Conservation (phyloP, 306 rosid genomes). For the Quercus cerris region DNA sequence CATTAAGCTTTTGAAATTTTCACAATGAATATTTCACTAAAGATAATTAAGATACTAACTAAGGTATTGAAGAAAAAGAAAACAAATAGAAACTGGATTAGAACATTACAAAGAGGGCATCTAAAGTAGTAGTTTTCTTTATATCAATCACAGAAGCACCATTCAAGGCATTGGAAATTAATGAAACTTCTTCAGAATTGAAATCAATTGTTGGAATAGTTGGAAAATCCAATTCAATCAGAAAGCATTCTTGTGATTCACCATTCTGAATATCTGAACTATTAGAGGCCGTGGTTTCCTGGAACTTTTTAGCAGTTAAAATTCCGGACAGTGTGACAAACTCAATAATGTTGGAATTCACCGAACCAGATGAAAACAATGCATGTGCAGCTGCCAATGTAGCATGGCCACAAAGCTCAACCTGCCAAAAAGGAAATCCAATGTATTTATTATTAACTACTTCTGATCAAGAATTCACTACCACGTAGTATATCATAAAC, state of each 20-base stretch:
- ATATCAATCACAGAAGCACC: conserved; percentile 47
- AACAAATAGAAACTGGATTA: neutral
- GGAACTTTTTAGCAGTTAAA: conserved; percentile 42
- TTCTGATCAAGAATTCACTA: neutral
- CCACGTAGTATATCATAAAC: neutral
- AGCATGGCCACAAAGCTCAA: conserved; percentile 83
- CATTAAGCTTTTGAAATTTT: neutral
- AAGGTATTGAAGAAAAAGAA: neutral
- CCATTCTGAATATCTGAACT: conserved; percentile 21
- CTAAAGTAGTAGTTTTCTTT: conserved; percentile 20
- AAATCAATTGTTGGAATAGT: conserved; percentile 28
- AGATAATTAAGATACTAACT: neutral
- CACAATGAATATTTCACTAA: neutral
- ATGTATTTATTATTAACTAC: neutral
- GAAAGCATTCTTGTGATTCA: conserved; percentile 23
- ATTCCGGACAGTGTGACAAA: conserved; percentile 67
- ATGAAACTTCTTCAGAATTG: conserved; percentile 27
- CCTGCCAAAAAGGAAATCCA: conserved; percentile 34
- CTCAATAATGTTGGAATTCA: conserved; percentile 38
- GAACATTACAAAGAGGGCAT: conserved; percentile 50
- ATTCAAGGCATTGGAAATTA: conserved; percentile 40
- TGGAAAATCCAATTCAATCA: conserved; percentile 55
- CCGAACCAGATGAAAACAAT: conserved; percentile 47
- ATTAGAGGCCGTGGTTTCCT: neutral
- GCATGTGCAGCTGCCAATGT: conserved; percentile 73